phyloP scores from a whole-genome alignment of 306 rosid species.

The Biancaea sappan region DNA sequence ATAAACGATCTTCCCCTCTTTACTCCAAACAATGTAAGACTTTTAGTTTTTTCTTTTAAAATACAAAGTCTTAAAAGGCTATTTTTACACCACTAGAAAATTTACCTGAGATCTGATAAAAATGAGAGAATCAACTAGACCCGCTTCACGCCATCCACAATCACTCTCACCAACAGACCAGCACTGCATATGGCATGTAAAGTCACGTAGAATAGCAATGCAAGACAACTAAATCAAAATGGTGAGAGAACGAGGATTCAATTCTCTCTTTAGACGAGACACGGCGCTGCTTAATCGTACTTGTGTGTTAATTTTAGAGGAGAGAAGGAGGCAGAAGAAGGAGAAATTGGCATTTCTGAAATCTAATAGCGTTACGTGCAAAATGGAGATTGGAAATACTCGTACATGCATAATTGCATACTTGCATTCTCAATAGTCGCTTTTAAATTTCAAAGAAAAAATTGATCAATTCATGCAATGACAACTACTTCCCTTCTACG shows the following conservation, averaged over 20 bases:
- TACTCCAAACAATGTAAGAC: too few relatives aligned
- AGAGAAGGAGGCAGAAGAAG: neutral
- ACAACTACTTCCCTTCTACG: too few relatives aligned
- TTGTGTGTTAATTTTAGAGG: neutral
- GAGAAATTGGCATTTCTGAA: neutral
- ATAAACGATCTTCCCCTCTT: too few relatives aligned
- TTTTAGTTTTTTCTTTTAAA: too few relatives aligned
- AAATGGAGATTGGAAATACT: neutral
- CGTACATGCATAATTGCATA: neutral
- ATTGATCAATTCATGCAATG: neutral
- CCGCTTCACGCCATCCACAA: neutral
- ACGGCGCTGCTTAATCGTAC: neutral
- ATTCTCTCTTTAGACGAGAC: neutral
- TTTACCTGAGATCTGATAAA: neutral
- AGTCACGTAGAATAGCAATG: neutral
- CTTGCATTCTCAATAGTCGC: neutral
- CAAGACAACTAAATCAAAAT: neutral
- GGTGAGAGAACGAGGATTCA: neutral
- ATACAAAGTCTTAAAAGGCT: too few relatives aligned
- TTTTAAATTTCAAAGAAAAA: too few relatives aligned
- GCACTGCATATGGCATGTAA: neutral
- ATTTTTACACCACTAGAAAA: too few relatives aligned
- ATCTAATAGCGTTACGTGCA: too few relatives aligned
- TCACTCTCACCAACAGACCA: neutral
- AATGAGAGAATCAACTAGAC: neutral